These are phyloP conservation scores for Primulina huaijiensis DNA, from an alignment of 257 asterid genomes.

Conservation along the genomic window DNA sequence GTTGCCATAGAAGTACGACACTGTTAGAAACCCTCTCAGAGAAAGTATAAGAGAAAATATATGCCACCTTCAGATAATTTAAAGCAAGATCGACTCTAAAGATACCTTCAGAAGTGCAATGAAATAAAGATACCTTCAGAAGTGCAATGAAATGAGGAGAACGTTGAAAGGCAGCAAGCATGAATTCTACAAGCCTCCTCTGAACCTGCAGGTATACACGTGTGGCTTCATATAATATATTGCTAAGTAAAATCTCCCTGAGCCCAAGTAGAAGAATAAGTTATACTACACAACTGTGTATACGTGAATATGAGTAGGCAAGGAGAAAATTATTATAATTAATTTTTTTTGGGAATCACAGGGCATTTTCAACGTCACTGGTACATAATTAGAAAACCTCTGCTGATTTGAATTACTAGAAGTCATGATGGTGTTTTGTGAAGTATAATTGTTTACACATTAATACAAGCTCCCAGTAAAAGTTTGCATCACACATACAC, in stretches of 20 bases:
- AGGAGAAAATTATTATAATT: no score
- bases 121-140: constrained; percentile 68
- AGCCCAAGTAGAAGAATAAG: constrained; percentile 3
- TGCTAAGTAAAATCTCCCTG: constrained; percentile 2
- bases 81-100: constrained; percentile 12
- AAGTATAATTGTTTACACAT: not conserved
- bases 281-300: not conserved
- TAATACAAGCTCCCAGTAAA: not conserved
- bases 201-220: constrained; percentile 54
- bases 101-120: constrained; percentile 84
- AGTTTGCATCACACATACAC: not conserved
- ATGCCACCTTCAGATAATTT: not conserved
- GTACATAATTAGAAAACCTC: not conserved
- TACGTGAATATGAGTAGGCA: not conserved
- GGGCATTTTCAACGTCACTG: not conserved
- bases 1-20: not conserved
- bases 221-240: constrained; percentile 16
- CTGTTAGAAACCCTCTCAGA: not conserved
- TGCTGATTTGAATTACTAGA: not conserved
- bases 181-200: constrained; percentile 78
- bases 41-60: not conserved
- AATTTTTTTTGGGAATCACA: not conserved
- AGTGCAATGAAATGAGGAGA: constrained; percentile 83
- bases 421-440: not conserved
- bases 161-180: constrained; percentile 77